phyloP scores from a whole-genome alignment of 257 asterid genomes.

The Anisodus acutangulus region DNA sequence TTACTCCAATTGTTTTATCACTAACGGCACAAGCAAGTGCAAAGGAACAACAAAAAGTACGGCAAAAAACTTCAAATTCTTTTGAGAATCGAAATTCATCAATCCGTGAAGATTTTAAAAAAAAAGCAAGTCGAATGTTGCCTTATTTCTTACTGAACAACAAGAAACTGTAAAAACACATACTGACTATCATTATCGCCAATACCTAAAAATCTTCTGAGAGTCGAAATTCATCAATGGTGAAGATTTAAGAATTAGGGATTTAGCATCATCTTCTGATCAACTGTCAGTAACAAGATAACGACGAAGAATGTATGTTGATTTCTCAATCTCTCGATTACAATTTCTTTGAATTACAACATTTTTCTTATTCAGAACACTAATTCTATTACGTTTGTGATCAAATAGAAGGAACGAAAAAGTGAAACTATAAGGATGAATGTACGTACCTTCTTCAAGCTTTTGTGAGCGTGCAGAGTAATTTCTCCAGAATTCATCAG shows the following conservation, averaged over 20 bases:
- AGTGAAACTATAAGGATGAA: neutral
- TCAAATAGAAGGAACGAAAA: neutral
- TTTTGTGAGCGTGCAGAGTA: neutral
- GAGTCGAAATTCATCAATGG: neutral
- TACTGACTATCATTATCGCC: neutral
- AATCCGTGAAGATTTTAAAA: neutral
- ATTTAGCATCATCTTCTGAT: constrained; percentile 14
- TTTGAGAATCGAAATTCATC: neutral
- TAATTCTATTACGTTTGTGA: neutral
- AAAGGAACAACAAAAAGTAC: neutral
- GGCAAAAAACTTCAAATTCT: neutral
- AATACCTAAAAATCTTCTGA: neutral
- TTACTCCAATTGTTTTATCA: neutral
- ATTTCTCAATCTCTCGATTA: neutral
- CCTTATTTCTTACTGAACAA: neutral
- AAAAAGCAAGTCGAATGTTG: neutral
- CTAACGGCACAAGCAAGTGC: neutral
- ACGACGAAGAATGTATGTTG: neutral
- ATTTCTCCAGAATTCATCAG: neutral
- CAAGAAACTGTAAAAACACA: neutral
- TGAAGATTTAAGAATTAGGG: neutral
- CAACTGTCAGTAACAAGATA: neutral
- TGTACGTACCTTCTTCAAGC: neutral
- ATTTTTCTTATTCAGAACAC: neutral
- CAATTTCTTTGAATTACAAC: neutral